Base-by-base conservation (phyloP, 352 stramenopile genomes). In the Phytophthora crassamura region DNA sequence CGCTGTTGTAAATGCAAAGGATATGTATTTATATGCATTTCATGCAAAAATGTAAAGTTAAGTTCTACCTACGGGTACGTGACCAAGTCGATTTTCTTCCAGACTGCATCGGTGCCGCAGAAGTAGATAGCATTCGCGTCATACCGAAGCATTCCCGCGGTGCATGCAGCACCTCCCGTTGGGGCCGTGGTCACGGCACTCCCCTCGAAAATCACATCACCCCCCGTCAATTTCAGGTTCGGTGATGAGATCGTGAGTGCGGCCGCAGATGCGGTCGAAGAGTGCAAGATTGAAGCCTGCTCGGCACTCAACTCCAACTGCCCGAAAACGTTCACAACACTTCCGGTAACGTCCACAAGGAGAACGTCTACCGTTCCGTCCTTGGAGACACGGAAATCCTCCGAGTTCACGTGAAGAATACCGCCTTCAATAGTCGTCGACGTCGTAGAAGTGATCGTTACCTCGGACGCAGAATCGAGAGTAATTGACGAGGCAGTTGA, bases 351-450 rank as follows among this genome's bases (percentile, higher is more conserved):
- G 34, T 73, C 58, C 16, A 84, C 77, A 41, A 67, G 63, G 34
- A 86, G 67, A 25, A 81, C 64, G 30, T 82, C 46, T 35, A 36
- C 59, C 20, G 46, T 41, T 41, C n/a, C 43, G 40, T 51, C 49
- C 36, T 61, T 63, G 20, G 72, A 82, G 14, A 84, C 74, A 7
- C 50, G 64, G 50, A 87, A 72, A 46, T 82, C 56, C 33, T 86
- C 61, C 40, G 70, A 78, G 46, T 85, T 74, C 18, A 91, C 76
- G 39, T 79, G 58, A 49, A 91, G 67, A 9, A 51, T 32, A 10
- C 76, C 80, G 12, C 77, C 78, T 9, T 71, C 59, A 58, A 90
- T 52, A 32, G 73, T 73, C 10, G 80, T 89, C 14, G 60, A 73
- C 22, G 65, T 59, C 12, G 69, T 74, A 5, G 25, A 30, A 14